These are phyloP conservation scores for Fusarium neocosmosporiellum DNA, from an alignment of 2,329 filamentous ascomycete genomes.

Conservation along the genomic window DNA sequence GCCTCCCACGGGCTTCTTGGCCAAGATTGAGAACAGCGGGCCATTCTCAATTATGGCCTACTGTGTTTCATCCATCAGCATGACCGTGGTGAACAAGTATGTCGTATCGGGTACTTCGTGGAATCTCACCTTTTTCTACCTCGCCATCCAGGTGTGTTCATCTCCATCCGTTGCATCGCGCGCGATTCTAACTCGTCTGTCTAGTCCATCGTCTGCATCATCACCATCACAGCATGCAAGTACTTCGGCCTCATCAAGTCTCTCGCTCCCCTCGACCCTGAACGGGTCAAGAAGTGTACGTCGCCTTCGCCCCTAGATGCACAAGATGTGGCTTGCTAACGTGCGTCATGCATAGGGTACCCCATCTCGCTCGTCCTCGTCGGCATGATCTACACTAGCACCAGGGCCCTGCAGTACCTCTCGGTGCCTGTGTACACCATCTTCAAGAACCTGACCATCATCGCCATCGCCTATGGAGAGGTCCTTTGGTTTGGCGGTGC, in stretches of 20 bases:
- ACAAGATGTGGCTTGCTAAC: neutral
- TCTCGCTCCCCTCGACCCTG: constrained; percentile 81
- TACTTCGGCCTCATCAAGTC: constrained; percentile 83
- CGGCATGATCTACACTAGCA: constrained; percentile 98
- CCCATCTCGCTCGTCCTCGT: constrained; percentile 95
- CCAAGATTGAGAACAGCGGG: constrained; percentile 77
- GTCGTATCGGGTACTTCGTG: constrained; percentile 90
- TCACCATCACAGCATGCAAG: constrained; percentile 86
- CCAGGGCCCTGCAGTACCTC: constrained; percentile 94
- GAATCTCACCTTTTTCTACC: constrained; percentile 96
- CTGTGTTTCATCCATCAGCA: constrained; percentile 93
- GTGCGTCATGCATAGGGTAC: constrained; percentile 74
- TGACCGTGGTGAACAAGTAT: constrained; percentile 99
- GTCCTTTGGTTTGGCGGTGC: constrained; percentile 97
- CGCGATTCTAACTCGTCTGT: neutral
- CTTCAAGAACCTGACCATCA: constrained; percentile 99
- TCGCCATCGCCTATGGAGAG: constrained; percentile 97
- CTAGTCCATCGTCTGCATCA: constrained; percentile 89
- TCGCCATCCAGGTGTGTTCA: constrained; percentile 85
- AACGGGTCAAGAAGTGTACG: constrained; percentile 93
- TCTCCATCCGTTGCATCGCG: neutral
- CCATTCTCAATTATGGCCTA: constrained; percentile 86
- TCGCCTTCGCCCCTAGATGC: neutral
- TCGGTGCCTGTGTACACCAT: constrained; percentile 99
- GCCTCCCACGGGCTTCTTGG: constrained; percentile 25